phyloP scores from a whole-genome alignment of 2,329 filamentous ascomycete species.

The Pseudogymnoascus sp. region DNA sequence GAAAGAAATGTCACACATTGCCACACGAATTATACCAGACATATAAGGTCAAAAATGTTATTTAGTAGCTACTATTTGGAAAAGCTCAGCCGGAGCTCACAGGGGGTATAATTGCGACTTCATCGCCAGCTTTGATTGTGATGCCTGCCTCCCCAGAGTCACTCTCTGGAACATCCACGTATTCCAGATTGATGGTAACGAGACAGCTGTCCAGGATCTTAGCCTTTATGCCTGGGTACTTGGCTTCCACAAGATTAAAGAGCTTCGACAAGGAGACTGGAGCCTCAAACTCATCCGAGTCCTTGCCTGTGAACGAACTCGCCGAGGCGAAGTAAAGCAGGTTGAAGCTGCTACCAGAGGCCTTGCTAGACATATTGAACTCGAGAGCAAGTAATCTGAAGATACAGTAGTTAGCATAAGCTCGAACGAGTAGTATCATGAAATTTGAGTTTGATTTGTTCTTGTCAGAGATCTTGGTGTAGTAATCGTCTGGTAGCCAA shows the following conservation, averaged over 20 bases:
- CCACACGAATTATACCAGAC: neutral
- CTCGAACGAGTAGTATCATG: neutral
- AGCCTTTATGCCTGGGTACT: slow-evolving; percentile 59
- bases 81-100: slow-evolving; percentile 67
- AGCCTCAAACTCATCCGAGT: slow-evolving; percentile 56
- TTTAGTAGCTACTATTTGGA: neutral
- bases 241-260: slow-evolving; percentile 58
- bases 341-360: slow-evolving; percentile 43
- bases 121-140: slow-evolving; percentile 63
- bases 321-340: slow-evolving; percentile 77
- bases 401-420: slow-evolving; percentile 13
- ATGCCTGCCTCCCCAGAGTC: slow-evolving; percentile 34
- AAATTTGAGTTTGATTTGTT: slow-evolving; percentile 15
- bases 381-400: slow-evolving; percentile 11
- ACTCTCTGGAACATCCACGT: slow-evolving; percentile 56
- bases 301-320: slow-evolving; percentile 60
- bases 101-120: slow-evolving; percentile 80
- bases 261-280: slow-evolving; percentile 55
- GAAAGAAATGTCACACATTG: neutral
- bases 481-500: slow-evolving; percentile 45
- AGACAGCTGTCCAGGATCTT: slow-evolving; percentile 65
- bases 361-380: slow-evolving; percentile 8
- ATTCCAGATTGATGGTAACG: slow-evolving; percentile 72
- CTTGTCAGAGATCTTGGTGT: slow-evolving; percentile 66
- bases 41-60: neutral